These are phyloP conservation scores for Naegleria gruberi DNA, from an alignment of 208 protist species.

Conservation along the genomic window DNA sequence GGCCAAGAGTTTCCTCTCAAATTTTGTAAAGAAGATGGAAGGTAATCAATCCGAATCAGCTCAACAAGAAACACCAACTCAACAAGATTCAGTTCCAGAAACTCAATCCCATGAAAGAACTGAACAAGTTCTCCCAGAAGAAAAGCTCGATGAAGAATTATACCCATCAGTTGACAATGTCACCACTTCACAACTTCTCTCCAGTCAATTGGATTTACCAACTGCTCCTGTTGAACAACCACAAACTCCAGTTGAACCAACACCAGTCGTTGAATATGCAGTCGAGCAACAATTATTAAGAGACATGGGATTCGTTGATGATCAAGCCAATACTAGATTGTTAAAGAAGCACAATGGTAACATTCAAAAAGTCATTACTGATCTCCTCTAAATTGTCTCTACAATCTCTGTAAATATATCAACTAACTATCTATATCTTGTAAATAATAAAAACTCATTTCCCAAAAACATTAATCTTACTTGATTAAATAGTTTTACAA, in stretches of 20 bases:
- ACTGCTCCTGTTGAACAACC: not conserved
- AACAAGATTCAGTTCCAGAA: too few species aligned
- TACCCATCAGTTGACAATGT: not conserved
- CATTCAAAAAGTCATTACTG: not conserved
- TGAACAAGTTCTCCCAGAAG: too few species aligned
- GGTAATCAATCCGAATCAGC: not conserved
- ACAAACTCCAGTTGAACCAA: not conserved
- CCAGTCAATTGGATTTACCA: too few species aligned
- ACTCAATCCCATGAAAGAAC: too few species aligned
- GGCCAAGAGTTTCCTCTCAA: not conserved
- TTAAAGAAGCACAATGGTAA: not conserved
- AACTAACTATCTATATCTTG: too few species aligned
- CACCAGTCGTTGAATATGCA: not conserved
- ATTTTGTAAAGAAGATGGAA: not conserved
- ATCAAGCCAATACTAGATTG: not conserved
- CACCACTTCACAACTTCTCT: too few species aligned
- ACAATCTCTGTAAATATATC: too few species aligned
- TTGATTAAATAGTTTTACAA: too few species aligned
- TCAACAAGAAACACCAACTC: too few species aligned
- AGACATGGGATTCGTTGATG: not conserved
- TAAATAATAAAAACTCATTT: too few species aligned
- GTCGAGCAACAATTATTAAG: not conserved
- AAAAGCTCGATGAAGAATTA: not conserved
- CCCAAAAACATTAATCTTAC: too few species aligned
- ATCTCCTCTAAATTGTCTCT: too few species aligned